A percentile compares a stretch with the other conserved stretches of the same genome.
These are phyloP conservation scores for Ogataea haglerorum DNA, from an alignment of 805 yeast genomes.

Conservation along the genomic window DNA sequence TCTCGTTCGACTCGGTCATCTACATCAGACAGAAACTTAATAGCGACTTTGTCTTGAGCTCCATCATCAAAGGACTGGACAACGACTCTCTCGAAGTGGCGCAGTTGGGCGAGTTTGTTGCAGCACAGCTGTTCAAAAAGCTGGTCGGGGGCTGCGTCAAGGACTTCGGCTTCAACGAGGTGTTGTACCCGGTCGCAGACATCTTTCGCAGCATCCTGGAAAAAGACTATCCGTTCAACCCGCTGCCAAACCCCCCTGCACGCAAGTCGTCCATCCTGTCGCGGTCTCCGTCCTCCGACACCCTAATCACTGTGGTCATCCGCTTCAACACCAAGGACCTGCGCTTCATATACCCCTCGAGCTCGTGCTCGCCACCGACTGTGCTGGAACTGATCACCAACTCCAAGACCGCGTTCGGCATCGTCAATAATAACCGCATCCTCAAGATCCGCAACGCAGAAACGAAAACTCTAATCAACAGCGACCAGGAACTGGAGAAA, in stretches of 20 bases:
- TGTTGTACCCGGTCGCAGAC: slow-evolving; percentile 64
- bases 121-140: slow-evolving; percentile 52
- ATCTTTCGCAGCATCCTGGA: slow-evolving; percentile 58
- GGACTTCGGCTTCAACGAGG: slow-evolving; percentile 76
- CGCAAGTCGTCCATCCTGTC: slow-evolving; percentile 8
- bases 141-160: slow-evolving; percentile 67
- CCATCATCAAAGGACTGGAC: slow-evolving; percentile 47
- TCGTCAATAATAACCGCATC: slow-evolving; percentile 35
- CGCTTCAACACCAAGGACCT: slow-evolving; percentile 53
- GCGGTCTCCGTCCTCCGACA: slow-evolving; percentile 20
- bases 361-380: slow-evolving; percentile 77
- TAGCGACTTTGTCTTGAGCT: slow-evolving; percentile 38
- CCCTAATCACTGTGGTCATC: slow-evolving; percentile 38
- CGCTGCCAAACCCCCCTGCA: background rate
- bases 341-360: slow-evolving; percentile 61
- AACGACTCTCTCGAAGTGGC: slow-evolving; percentile 32
- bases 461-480: slow-evolving; percentile 34
- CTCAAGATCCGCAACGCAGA: slow-evolving; percentile 35
- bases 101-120: slow-evolving; percentile 46
- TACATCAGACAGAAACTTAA: slow-evolving; percentile 40
- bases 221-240: slow-evolving; percentile 61
- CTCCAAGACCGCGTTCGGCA: slow-evolving; percentile 69
- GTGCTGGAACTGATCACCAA: slow-evolving; percentile 73
- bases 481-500: slow-evolving; percentile 46
- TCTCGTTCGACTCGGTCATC: slow-evolving; percentile 53